These are phyloP conservation scores for Paspalum notatum DNA, from an alignment of 176 grass and related monocot genomes.

Conservation along the genomic window DNA sequence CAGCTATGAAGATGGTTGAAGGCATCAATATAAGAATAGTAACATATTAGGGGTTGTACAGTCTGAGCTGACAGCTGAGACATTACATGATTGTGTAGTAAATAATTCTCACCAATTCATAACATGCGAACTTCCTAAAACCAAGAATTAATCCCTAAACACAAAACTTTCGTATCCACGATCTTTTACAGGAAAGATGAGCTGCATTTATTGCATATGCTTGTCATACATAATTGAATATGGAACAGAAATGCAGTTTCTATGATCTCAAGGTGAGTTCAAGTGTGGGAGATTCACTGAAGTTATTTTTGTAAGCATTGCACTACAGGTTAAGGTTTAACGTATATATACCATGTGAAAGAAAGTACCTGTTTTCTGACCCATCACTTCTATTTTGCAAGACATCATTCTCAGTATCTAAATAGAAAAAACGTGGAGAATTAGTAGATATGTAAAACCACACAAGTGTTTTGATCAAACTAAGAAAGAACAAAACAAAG, in stretches of 20 bases:
- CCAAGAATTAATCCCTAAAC: background rate
- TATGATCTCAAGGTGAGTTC: background rate
- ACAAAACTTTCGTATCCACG: background rate
- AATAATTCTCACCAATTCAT: conserved; percentile 10
- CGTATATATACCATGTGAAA: background rate
- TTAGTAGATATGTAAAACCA: background rate
- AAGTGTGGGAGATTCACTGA: background rate
- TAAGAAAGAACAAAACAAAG: background rate
- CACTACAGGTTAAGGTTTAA: background rate
- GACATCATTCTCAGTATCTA: conserved; percentile 47
- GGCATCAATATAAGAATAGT: background rate
- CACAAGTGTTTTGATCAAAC: conserved; percentile 10
- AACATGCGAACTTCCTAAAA: conserved; percentile 7
- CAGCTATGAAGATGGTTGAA: conserved; percentile 19
- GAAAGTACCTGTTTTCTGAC: conserved; percentile 51
- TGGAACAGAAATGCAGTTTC: background rate
- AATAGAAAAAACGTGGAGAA: conserved; percentile 32
- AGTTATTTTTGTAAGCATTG: conserved; percentile 14
- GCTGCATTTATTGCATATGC: background rate
- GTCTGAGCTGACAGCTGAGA: background rate
- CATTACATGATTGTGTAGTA: background rate
- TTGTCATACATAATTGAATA: conserved; percentile 1
- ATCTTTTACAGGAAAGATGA: background rate
- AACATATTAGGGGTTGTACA: background rate
- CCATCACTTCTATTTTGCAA: conserved; percentile 34